Evolutionary conservation across 1,139 yeast species (phyloP).

Genomic region (Nematodospora anomalae): DNA sequence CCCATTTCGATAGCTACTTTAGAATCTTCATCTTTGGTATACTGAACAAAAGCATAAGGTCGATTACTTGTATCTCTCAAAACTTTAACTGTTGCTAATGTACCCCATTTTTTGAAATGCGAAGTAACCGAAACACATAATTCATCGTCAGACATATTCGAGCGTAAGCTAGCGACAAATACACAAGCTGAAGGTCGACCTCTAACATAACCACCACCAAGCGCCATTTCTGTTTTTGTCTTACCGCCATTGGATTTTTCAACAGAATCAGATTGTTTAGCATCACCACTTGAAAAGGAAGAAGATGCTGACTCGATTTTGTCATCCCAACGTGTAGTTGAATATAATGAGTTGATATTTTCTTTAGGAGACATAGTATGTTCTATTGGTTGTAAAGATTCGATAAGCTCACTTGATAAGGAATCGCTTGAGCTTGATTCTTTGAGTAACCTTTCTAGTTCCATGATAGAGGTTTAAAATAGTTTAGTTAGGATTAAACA

Average conservation of each 20-base stretch:
- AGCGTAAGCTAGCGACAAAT: slow-evolving; percentile 79
- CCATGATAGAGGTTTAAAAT: too few relatives aligned
- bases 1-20: slow-evolving; percentile 65
- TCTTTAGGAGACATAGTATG: slow-evolving; percentile 10
- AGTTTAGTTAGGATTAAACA: too few relatives aligned
- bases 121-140: slow-evolving; percentile 65
- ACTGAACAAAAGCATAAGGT: slow-evolving; percentile 95
- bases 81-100: slow-evolving; percentile 74
- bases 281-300: slow-evolving; percentile 6
- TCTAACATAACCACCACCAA: slow-evolving; percentile 13
- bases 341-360: slow-evolving; percentile 13
- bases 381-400: slow-evolving; percentile 11
- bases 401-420: slow-evolving; percentile 6
- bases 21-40: slow-evolving; percentile 69
- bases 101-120: slow-evolving; percentile 69
- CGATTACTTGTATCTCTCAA: slow-evolving; percentile 78
- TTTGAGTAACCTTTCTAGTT: slow-evolving; percentile 5
- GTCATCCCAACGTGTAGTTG: slow-evolving; percentile 11
- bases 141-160: slow-evolving; percentile 65
- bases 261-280: neutral
- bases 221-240: neutral
- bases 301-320: slow-evolving; percentile 10
- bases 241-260: slow-evolving; percentile 1
- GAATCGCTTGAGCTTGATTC: slow-evolving; percentile 12
- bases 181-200: slow-evolving; percentile 80